phyloP scores from a whole-genome alignment of 441 rosid genomes.

The Macaranga tanarius region DNA sequence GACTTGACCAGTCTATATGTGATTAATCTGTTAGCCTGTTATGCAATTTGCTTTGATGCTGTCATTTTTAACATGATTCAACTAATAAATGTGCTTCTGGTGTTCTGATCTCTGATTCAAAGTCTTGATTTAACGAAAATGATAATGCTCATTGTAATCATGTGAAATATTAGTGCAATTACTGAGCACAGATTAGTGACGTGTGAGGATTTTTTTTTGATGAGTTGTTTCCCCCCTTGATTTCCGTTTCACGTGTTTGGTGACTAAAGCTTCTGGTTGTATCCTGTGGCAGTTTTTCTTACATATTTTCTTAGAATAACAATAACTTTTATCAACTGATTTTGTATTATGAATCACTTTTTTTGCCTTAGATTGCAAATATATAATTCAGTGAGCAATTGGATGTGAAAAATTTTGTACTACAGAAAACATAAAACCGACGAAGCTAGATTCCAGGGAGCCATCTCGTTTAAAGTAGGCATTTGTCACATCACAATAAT shows the following conservation, averaged over 20 bases:
- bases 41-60: conserved; percentile 1
- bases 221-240: too few species aligned
- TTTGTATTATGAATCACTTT: too few species aligned
- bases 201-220: too few species aligned
- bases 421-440: too few species aligned
- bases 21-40: conserved; percentile 24
- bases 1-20: conserved; percentile 13
- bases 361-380: too few species aligned
- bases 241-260: too few species aligned
- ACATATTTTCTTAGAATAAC: background rate
- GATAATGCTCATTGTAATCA: background rate
- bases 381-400: too few species aligned
- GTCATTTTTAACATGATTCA: background rate
- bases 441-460: too few species aligned
- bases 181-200: background rate
- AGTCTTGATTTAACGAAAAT: background rate
- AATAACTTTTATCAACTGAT: too few species aligned
- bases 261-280: too few species aligned
- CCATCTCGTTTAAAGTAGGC: too few species aligned
- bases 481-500: background rate
- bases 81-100: background rate
- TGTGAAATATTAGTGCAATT: background rate
- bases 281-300: background rate
- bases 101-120: background rate
- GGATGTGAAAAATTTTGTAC: too few species aligned